Evolutionary conservation across 306 rosid species (phyloP), one percentile per base, ranked within the genome.

Genomic region (Fragaria ananassa): DNA sequence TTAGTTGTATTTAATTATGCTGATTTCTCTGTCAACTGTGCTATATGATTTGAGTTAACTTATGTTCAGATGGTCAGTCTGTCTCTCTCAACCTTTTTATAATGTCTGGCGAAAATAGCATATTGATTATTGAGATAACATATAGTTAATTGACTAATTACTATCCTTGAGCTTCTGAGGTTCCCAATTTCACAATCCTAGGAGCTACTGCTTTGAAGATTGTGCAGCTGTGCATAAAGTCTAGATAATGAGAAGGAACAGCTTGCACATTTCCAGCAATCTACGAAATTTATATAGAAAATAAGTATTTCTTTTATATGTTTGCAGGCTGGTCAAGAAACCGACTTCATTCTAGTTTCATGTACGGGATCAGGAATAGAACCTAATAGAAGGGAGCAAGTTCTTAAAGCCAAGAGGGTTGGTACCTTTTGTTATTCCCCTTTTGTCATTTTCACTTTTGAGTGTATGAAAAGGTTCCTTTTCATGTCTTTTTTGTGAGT

Each of bases 351-450:
- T 83, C 83, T 95, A 81, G 97, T 95, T 80, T 95, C 98, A 68
- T 95, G 98, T 82, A 86, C 97, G 70, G 98, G 98, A 81, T 84
- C 86, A 78, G 98, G 98, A 66, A 78, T 95, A 80, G 97, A 89
- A 82, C 95, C 93, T 65, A 86, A 88, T 67, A 88, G 97, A 84
- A 87, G 96, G 81, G 98, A 95, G 90, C 97, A 95, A 82, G 97
- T 95, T 87, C 93, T 90, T 78, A 95, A 86, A 85, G 96, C 97
- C 76, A 95, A 95, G 83, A 85, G 94, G 96, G 98, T 95, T 23
- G 70, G 87, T 61, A 75, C 74, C 49, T 41, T 87, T 61, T 54
- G 76, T 81, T 63, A 18, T 35, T 64, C 6, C 10, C 35, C 5
- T 8, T 15, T 18, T 37, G 77, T 76, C 60, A 62, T 69, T 58